Percentiles rank a stretch among this genome's conserved stretches.
Evolutionary conservation across 2,329 filamentous ascomycete genomes (phyloP).

Genomic region (Colletotrichum eleusines): DNA sequence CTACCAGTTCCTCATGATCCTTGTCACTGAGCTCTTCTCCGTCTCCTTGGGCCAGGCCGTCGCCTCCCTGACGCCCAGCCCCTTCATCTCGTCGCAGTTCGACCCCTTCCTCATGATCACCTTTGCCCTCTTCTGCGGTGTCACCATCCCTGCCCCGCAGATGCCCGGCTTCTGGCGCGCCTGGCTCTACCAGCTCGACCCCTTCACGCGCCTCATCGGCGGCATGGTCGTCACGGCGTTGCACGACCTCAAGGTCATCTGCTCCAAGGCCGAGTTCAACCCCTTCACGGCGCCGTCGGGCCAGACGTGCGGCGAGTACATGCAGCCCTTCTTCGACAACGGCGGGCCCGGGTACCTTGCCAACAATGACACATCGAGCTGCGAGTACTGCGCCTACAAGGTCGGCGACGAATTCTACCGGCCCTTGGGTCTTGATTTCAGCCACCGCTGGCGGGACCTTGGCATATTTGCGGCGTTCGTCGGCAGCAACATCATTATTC

Average conservation of each 20-base stretch:
- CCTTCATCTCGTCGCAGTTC: constrained; percentile 82
- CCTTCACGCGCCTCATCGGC: constrained; percentile 84
- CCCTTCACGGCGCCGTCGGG: constrained; percentile 74
- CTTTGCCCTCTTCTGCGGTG: constrained; percentile 89
- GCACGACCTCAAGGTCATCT: constrained; percentile 73
- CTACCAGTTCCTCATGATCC: constrained; percentile 87
- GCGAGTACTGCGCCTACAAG: constrained; percentile 85
- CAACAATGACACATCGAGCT: constrained; percentile 73
- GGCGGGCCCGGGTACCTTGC: constrained; percentile 81
- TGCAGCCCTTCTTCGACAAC: constrained; percentile 74
- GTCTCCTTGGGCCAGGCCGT: constrained; percentile 84
- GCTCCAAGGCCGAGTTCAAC: constrained; percentile 72
- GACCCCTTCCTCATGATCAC: constrained; percentile 88
- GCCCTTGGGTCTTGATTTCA: constrained; percentile 74
- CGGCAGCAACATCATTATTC: constrained; percentile 78
- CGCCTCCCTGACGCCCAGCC: constrained; percentile 80
- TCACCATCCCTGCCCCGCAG: constrained; percentile 81
- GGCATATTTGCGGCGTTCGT: constrained; percentile 84
- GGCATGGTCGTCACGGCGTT: constrained; percentile 85
- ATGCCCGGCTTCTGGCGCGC: constrained; percentile 84
- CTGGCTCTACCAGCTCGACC: constrained; percentile 87
- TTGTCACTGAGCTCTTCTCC: constrained; percentile 87
- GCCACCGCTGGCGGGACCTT: constrained; percentile 82
- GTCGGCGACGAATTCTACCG: constrained; percentile 85
- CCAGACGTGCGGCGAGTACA: constrained; percentile 80